These are phyloP conservation scores for Aurantiochytrium sp. DNA, from an alignment of 108 stramenopile species.

Conservation along the genomic window DNA sequence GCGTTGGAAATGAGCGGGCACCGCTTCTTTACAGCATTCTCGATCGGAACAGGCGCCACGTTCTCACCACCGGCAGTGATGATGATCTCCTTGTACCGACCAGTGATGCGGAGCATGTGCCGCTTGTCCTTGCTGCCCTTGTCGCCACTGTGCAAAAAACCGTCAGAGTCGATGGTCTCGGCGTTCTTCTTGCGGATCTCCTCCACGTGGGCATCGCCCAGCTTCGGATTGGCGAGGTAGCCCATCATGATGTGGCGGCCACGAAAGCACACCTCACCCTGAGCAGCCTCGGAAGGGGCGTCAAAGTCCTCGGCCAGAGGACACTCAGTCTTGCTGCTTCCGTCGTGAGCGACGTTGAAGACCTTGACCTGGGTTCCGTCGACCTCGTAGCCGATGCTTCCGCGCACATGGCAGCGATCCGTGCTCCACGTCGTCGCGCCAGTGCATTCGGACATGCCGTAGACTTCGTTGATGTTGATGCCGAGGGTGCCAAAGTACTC, in stretches of 20 bases:
- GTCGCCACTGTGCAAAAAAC: conserved; percentile 59
- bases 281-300: not conserved
- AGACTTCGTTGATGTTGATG: conserved; percentile 60
- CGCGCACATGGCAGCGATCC: conserved; percentile 21
- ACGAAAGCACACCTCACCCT: conserved; percentile 53
- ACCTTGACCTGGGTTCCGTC: not conserved
- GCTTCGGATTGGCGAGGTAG: conserved; percentile 42
- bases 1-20: conserved; percentile 40
- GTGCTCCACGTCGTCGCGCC: conserved; percentile 50
- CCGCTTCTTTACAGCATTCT: conserved; percentile 40
- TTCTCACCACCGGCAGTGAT: conserved; percentile 55
- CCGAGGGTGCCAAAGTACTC: conserved; percentile 63
- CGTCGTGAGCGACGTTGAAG: not conserved
- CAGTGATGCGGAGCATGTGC: conserved; percentile 25
- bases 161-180: conserved; percentile 55
- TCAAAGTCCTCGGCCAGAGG: not conserved
- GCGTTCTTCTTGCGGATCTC: conserved; percentile 52
- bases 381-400: not conserved
- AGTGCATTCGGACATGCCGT: conserved; percentile 67
- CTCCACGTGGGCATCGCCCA: not conserved
- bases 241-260: conserved; percentile 70
- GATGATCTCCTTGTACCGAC: conserved; percentile 37
- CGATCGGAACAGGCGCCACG: conserved; percentile 48
- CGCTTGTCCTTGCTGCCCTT: conserved; percentile 26
- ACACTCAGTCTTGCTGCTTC: not conserved